Evolutionary conservation across 2,329 filamentous ascomycete genomes (phyloP), one percentile per base, ranked within the genome.

Genomic region (Botryotinia globosa): DNA sequence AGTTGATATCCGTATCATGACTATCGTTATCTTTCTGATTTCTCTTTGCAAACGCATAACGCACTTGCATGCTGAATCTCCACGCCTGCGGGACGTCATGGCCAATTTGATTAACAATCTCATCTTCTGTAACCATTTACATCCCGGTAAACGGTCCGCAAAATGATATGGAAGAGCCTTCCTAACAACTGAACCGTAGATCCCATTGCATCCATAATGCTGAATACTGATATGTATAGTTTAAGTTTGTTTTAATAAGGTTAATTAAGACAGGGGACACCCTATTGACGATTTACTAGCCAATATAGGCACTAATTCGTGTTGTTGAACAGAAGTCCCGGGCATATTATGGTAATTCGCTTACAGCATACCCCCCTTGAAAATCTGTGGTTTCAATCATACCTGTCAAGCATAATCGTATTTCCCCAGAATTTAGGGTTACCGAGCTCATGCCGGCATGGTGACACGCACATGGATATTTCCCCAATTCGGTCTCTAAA

Each of bases 391-490:
- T 37, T 37, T 39, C 58, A 3, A n/a, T n/a, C 22, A 61, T 32
- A 32, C n/a, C 3, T 44, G 39, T 39, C 8, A 64, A 64, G 61
- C 18, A 37, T 63, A 44, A 5, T 42, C 2, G 20, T 63, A 16
- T 32, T 69, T 69, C 54, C 67, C 54, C 67, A 61, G 67, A 69
- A 32, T 69, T 69, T 69, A 59, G 39, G 34, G 51, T 69, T 69
- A 22, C 54, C 67, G 54, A 59, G 54, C 29, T 56, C 29, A 32
- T 69, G 32, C 66, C 66, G 67, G 37, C 16, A 45, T 61, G 25
- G 14, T 32, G 34, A 48, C 45, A 54, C 12, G 20, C 22, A 39
- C 61, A 44, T 44, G 37, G 37, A n/a, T n/a, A 3, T 2, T 45
- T 22, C n/a, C n/a, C n/a, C n/a, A n/a, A n/a, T n/a, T n/a, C n/a